Evolutionary conservation across 1,284 basidiomycete species (phyloP).

Genomic region (Irpex sp.): DNA sequence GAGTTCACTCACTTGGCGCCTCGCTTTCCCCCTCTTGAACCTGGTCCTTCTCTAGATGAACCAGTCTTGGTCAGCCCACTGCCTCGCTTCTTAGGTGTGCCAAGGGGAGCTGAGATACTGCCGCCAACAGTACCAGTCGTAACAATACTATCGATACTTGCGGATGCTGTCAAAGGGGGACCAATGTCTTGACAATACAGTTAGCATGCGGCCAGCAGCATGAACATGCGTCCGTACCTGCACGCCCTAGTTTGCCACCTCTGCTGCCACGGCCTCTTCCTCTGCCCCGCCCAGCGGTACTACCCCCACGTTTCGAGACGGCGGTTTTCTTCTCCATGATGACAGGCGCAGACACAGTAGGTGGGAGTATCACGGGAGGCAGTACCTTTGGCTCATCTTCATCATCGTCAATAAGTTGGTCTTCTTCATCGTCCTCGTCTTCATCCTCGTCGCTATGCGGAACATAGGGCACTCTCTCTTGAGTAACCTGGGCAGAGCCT

Average conservation of each 20-base stretch:
- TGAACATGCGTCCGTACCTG: conserved; percentile 3
- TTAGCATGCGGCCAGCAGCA: neutral
- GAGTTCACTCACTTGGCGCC: neutral
- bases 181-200: neutral
- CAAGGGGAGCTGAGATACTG: conserved; percentile 7
- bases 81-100: conserved; percentile 5
- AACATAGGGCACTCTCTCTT: neutral
- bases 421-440: conserved; percentile 59
- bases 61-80: conserved; percentile 3
- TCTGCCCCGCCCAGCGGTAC: conserved; percentile 8
- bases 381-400: conserved; percentile 33
- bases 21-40: conserved; percentile 8
- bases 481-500: conserved; percentile 17
- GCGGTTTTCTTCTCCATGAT: conserved; percentile 6
- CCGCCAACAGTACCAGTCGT: neutral
- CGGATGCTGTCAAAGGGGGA: neutral
- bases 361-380: neutral
- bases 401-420: conserved; percentile 74
- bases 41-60: neutral
- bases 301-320: conserved; percentile 11
- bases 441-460: conserved; percentile 48
- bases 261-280: conserved; percentile 10
- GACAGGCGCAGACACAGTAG: conserved; percentile 4
- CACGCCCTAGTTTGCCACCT: conserved; percentile 4
- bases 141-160: neutral